Base-by-base conservation (phyloP, 306 rosid species). In the Quercus glauca region DNA sequence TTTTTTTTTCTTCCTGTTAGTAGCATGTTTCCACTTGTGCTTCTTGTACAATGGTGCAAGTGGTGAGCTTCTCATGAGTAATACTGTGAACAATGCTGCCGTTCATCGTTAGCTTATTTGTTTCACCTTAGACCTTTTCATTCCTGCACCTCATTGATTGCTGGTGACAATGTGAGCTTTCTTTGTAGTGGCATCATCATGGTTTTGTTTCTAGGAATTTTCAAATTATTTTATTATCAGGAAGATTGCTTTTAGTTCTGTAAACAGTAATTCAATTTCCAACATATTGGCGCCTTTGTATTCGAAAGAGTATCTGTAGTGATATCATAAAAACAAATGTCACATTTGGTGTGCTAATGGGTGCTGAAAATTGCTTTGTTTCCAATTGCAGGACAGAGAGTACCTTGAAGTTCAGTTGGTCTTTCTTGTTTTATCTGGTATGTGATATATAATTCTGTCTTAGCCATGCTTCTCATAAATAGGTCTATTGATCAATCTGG, bases 321-420 rank as follows among this genome's bases (percentile, higher is more conserved):
- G 35, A 71, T 21, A 15, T 12, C 29, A 23, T 20, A 20, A 2
- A 29, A 26, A 15, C 10, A 29, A 26, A 15, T 23, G 28, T 56
- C 5, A 18, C 68, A 13, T 8, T 49, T 19, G 20, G 73, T 29
- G 81, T 81, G 80, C 75, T 83, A 55, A 73, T 76, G 75, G 68
- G 31, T 76, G 21, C 49, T 55, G 25, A 12, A 19, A 67, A 33
- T 19, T 5, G 51, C 21, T 31, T n/a, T 58, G 20, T 74, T 83
- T 86, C 55, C 29, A 49, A 80, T 43, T 90, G 88, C 94, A 95
- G 96, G 88, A 91, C 99, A 2, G 97, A 92, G 79, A 95, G 99
- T 87, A 98, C 99, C 33, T 59, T 95, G 82, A 95, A 90, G 90
- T 95, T 95, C 65, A 55, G 96, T 77, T 92, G 99, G 99, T 95